phyloP scores from a whole-genome alignment of 2,329 filamentous ascomycete genomes.

The Trichoderma asperellum region DNA sequence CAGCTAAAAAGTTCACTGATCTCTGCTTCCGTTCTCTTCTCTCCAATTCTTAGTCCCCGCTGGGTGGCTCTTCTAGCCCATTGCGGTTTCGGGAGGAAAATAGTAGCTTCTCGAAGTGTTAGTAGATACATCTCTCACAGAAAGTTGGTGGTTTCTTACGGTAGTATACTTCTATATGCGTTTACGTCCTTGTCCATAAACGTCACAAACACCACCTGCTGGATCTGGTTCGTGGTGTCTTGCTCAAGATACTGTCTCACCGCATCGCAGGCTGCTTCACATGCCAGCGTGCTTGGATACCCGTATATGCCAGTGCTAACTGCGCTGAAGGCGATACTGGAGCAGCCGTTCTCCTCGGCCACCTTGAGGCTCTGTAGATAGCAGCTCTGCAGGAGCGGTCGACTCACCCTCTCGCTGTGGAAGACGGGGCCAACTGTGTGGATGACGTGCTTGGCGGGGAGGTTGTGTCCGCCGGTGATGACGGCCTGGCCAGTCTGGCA shows the following conservation, averaged over 20 bases:
- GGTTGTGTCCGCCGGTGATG: conserved; percentile 75
- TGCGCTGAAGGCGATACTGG: conserved; percentile 78
- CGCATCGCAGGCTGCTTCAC: conserved; percentile 62
- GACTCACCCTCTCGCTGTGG: conserved; percentile 42
- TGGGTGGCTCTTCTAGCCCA: not conserved
- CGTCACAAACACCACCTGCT: conserved; percentile 81
- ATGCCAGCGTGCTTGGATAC: conserved; percentile 74
- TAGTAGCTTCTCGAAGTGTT: conserved; percentile 1
- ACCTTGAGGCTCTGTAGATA: conserved; percentile 74
- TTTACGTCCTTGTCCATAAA: conserved; percentile 77
- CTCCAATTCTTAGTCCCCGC: not conserved
- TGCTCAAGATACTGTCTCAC: conserved; percentile 60
- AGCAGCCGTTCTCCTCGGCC: conserved; percentile 68
- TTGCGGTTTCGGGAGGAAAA: conserved; percentile 5
- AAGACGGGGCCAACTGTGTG: conserved; percentile 91
- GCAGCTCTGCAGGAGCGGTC: conserved; percentile 60
- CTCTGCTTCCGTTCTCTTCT: not conserved
- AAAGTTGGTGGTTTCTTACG: conserved; percentile 54
- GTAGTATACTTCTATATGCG: conserved; percentile 71
- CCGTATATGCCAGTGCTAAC: conserved; percentile 91
- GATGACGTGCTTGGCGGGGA: conserved; percentile 80
- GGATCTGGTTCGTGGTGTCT: conserved; percentile 52
- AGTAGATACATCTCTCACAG: not conserved
- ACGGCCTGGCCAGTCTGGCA: conserved; percentile 80
- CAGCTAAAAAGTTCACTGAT: not conserved